Percentiles rank a stretch among this genome's conserved stretches.
These are phyloP conservation scores for Corchorus capsularis DNA, from an alignment of 345 rosid species.

Conservation along the genomic window DNA sequence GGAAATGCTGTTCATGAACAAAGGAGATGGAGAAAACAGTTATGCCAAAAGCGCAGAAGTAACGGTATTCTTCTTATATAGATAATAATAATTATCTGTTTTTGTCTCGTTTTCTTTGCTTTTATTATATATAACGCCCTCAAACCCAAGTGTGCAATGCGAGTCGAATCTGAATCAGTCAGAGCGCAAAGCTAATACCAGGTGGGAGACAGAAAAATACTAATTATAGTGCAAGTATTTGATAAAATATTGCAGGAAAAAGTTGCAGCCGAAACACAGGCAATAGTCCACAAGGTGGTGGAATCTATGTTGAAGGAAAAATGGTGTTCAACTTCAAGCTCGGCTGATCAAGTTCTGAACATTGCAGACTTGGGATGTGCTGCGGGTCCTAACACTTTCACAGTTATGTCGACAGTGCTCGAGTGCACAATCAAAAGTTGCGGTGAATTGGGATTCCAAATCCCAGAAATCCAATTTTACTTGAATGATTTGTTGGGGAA, in stretches of 20 bases:
- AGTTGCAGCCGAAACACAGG: background rate
- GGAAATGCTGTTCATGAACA: background rate
- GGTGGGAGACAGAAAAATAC: no score
- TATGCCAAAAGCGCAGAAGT: background rate
- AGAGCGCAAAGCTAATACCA: no score
- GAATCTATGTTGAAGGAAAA: background rate
- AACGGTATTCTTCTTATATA: background rate
- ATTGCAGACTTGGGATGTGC: constrained; percentile 81
- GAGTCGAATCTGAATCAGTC: background rate
- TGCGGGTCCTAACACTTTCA: constrained; percentile 63
- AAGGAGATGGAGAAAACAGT: background rate
- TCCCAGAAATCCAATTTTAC: constrained; percentile 1
- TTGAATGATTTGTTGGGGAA: background rate
- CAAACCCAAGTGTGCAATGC: background rate
- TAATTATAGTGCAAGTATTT: background rate
- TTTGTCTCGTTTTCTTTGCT: background rate
- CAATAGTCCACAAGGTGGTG: background rate
- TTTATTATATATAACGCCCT: background rate
- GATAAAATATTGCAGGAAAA: background rate
- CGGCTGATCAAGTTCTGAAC: background rate
- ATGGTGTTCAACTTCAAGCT: no score
- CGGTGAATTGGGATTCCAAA: background rate
- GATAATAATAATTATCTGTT: no score
- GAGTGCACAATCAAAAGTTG: background rate
- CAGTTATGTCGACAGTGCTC: background rate